phyloP scores from a whole-genome alignment of 164 flowering plant species.

The Berberis thunbergii region DNA sequence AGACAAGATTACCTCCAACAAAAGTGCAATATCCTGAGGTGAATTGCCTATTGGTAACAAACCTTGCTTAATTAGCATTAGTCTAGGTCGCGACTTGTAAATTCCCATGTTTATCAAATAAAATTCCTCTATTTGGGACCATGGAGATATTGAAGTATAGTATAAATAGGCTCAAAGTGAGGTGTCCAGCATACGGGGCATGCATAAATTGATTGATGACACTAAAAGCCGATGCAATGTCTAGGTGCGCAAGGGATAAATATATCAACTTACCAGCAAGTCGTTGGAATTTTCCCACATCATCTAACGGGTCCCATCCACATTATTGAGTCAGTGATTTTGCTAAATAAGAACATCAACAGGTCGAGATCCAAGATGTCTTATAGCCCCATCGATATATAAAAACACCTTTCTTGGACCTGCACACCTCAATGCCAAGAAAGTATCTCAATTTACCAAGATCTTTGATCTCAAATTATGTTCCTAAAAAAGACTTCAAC shows the following conservation, averaged over 20 bases:
- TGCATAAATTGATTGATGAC: not conserved
- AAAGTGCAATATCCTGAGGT: constrained; percentile 3
- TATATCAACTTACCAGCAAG: constrained; percentile 1
- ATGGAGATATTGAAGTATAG: not conserved
- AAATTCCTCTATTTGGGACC: not conserved
- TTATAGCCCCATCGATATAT: no score
- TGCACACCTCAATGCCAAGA: no score
- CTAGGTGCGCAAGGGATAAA: not conserved
- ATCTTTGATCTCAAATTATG: no score
- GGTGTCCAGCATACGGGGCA: not conserved
- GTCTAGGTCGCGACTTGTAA: not conserved
- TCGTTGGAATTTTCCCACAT: not conserved
- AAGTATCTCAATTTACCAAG: no score
- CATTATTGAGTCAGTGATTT: not conserved
- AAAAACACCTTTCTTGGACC: no score
- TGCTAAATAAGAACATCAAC: not conserved
- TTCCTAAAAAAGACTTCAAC: no score
- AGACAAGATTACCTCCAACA: not conserved
- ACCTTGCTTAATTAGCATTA: constrained; percentile 1
- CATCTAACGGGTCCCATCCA: not conserved
- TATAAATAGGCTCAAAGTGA: not conserved
- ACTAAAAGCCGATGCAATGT: not conserved
- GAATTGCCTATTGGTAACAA: not conserved
- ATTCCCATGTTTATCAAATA: not conserved
- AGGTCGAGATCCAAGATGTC: no score